phyloP scores from a whole-genome alignment of 345 rosid genomes.

The Mercurialis annua region DNA sequence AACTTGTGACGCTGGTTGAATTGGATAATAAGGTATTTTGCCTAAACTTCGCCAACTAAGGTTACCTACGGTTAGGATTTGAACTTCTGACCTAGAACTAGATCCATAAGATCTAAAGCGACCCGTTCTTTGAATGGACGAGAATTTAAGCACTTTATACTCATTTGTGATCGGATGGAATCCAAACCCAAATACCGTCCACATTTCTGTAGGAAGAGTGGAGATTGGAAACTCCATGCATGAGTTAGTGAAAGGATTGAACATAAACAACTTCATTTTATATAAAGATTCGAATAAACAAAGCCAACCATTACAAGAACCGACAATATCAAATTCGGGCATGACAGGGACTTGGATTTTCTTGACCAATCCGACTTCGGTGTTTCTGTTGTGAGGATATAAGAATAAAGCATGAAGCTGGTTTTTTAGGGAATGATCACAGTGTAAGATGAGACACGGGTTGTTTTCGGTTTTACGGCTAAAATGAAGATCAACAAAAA shows the following conservation, averaged over 20 bases:
- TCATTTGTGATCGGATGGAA: conserved; percentile 40
- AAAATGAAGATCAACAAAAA: conserved; percentile 26
- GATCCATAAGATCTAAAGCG: conserved; percentile 7
- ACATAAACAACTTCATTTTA: conserved; percentile 44
- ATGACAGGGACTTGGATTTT: conserved; percentile 36
- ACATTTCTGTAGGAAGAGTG: too few species aligned
- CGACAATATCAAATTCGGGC: conserved; percentile 53
- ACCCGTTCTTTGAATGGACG: conserved; percentile 46
- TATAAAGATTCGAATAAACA: conserved; percentile 53
- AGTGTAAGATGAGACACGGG: conserved; percentile 67
- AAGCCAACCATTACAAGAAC: conserved; percentile 60
- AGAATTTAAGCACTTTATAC: conserved; percentile 57
- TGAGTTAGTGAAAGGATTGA: conserved; percentile 57
- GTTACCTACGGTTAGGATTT: conserved; percentile 41
- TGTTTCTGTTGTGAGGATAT: conserved; percentile 15
- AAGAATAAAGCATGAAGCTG: conserved; percentile 48
- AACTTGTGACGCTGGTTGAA: conserved; percentile 10
- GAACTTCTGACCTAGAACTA: conserved; percentile 42
- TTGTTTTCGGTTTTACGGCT: conserved; percentile 14
- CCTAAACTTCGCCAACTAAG: conserved; percentile 28
- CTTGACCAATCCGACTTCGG: conserved; percentile 29
- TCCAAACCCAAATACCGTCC: conserved; percentile 23
- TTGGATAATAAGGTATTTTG: neutral
- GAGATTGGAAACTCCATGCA: conserved; percentile 25
- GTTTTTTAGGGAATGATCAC: conserved; percentile 48